Percentiles rank a stretch among this genome's conserved stretches.
phyloP scores from a whole-genome alignment of 495 filamentous ascomycete species.

The Trichoderma erinaceum region DNA sequence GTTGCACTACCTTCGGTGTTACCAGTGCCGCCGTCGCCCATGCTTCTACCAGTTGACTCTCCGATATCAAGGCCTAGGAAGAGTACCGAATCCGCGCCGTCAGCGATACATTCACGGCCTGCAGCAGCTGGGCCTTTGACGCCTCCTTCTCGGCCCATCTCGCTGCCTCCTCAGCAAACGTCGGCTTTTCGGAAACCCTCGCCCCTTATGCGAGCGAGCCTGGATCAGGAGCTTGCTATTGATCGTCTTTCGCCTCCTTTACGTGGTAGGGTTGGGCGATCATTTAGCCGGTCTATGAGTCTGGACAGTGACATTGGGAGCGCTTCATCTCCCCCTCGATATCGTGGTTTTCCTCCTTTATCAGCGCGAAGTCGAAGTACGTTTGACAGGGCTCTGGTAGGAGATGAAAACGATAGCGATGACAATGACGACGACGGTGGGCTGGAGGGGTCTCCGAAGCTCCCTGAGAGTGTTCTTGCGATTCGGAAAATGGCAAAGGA shows the following conservation, averaged over 20 bases:
- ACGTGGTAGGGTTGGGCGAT: not conserved
- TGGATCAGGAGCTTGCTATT: constrained; percentile 13
- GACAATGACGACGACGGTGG: not conserved
- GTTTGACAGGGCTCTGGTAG: not conserved
- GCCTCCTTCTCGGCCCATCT: constrained; percentile 8
- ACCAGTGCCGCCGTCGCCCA: constrained; percentile 6
- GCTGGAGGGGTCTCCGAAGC: constrained; percentile 8
- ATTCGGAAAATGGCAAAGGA: constrained; percentile 16
- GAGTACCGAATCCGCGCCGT: constrained; percentile 6
- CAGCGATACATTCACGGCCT: not conserved
- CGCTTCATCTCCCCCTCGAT: not conserved
- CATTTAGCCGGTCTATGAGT: constrained; percentile 6
- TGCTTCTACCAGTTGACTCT: constrained; percentile 9
- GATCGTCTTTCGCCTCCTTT: constrained; percentile 13
- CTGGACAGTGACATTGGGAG: not conserved
- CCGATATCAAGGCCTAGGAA: not conserved
- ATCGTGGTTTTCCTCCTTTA: constrained; percentile 14
- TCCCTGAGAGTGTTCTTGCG: constrained; percentile 6
- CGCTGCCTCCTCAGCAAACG: not conserved
- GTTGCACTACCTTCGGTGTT: constrained; percentile 1
- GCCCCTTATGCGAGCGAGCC: constrained; percentile 6
- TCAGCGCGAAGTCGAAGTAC: constrained; percentile 8
- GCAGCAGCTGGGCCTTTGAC: not conserved
- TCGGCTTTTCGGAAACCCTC: constrained; percentile 3
- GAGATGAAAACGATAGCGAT: not conserved